phyloP scores from a whole-genome alignment of 1,284 basidiomycete genomes.

The Moniliella sp. region DNA sequence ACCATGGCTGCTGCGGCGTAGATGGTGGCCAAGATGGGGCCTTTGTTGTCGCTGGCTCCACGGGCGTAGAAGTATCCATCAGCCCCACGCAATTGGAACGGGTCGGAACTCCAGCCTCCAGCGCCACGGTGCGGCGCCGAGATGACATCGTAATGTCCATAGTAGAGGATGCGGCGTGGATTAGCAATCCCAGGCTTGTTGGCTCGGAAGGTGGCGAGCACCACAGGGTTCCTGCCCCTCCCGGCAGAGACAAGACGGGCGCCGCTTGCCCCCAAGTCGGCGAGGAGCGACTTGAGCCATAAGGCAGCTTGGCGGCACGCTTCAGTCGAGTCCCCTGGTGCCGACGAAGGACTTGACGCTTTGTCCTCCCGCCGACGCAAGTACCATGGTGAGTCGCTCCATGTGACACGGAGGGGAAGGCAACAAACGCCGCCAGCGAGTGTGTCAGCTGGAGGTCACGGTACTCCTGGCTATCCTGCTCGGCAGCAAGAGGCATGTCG shows the following conservation, averaged over 20 bases:
- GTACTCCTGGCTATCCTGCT: too few relatives aligned
- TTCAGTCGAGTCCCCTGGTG: conserved; percentile 51
- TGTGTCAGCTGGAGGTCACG: too few relatives aligned
- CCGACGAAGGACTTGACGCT: too few relatives aligned
- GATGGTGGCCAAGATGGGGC: conserved; percentile 73
- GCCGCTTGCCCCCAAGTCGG: conserved; percentile 20
- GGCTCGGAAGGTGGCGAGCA: conserved; percentile 23
- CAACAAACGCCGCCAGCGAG: background rate
- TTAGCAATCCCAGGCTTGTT: conserved; percentile 3
- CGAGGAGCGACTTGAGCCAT: conserved; percentile 17
- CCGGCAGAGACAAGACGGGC: conserved; percentile 13
- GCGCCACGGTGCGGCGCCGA: conserved; percentile 31
- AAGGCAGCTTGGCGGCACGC: conserved; percentile 38
- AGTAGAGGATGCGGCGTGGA: conserved; percentile 16
- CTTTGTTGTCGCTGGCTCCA: conserved; percentile 59
- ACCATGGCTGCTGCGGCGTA: conserved; percentile 66
- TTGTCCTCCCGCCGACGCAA: too few relatives aligned
- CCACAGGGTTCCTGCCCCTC: conserved; percentile 15
- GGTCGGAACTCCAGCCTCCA: conserved; percentile 56
- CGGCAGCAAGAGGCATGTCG: too few relatives aligned
- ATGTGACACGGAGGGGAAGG: background rate
- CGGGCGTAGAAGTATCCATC: conserved; percentile 86
- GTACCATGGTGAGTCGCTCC: too few relatives aligned
- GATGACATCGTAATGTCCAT: conserved; percentile 29
- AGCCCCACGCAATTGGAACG: conserved; percentile 58